Base-by-base conservation (phyloP, 2,329 filamentous ascomycete genomes). In the Diaporthe amygdali region DNA sequence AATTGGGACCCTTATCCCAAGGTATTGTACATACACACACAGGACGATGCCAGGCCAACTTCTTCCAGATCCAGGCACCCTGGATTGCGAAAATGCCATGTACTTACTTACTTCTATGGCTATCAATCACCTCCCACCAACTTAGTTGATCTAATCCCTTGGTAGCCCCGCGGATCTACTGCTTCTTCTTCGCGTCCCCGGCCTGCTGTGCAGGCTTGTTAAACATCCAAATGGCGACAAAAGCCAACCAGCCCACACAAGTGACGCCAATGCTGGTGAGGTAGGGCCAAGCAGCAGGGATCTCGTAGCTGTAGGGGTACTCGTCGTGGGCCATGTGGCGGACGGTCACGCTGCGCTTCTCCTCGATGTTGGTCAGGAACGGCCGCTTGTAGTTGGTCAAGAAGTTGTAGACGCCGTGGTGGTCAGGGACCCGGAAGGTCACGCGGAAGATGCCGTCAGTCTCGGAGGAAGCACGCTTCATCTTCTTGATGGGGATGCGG, bases 341-440 rank as follows among this genome's bases (percentile, higher is more conserved):
- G 39, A 99, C 94, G 0, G 95, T 97, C 67, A 98, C 95, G 27
- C 96, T 96, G 76, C 92, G 90, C 90, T 98, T 98, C 86, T 98
- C 95, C 80, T 98, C 95, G 67, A 99, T 81, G 80, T 91, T 93
- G 78, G 91, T 96, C 76, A 97, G 84, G 87, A 98, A 97, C 1
- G 96, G 95, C 8, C 96, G 91, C 87, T 97, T 97, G 88, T 98
- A 98, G 88, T 98, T 97, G 82, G 98, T 89, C 80, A 92, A 91
- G 89, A 99, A 98, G 85, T 97, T 97, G 89, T 98, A 99, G 84
- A 99, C 98, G 80, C 96, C 96, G 85, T 99, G 96, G 84, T 99
- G 96, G 81, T 99, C 96, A 5, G 96, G 96, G 5, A 96, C 89
- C 74, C 88, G 93, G 84, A 99, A 98, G 30, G 89, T 88, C 55